phyloP scores from a whole-genome alignment of 495 filamentous ascomycete genomes.

The Aspergillus affinis region DNA sequence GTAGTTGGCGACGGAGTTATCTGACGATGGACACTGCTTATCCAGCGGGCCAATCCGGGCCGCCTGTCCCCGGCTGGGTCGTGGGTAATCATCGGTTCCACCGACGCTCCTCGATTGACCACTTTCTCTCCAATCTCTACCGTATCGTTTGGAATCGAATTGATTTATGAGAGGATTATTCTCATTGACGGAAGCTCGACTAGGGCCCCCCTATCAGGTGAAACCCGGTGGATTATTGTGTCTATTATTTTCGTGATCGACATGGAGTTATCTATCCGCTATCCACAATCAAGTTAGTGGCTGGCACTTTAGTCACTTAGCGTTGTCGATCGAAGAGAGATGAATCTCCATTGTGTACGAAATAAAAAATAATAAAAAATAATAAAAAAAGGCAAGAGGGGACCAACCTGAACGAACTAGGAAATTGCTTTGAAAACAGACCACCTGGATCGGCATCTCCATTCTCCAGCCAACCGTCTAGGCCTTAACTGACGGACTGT shows the following conservation, averaged over 20 bases:
- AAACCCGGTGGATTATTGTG: background rate
- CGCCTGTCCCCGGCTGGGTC: background rate
- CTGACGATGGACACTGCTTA: background rate
- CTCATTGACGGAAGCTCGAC: background rate
- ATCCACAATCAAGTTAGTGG: background rate
- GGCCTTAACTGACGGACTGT: background rate
- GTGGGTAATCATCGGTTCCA: background rate
- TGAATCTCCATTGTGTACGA: background rate
- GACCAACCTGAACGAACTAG: background rate
- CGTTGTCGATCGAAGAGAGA: background rate
- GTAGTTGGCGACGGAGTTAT: background rate
- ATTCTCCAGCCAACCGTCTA: background rate
- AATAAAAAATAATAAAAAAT: background rate
- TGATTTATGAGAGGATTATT: background rate
- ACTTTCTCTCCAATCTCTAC: background rate
- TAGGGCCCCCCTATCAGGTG: background rate
- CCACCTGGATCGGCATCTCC: background rate
- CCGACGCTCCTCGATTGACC: background rate
- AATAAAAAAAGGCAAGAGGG: background rate
- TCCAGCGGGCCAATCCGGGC: background rate
- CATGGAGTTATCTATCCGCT: background rate
- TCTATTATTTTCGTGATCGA: background rate
- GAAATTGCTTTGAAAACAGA: background rate
- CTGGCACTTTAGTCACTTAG: background rate
- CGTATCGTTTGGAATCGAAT: background rate